Percentiles rank a stretch among this genome's conserved stretches.
Conservation (phyloP, 371 early-diverging fungal genomes). For the Mucor irregularis region DNA sequence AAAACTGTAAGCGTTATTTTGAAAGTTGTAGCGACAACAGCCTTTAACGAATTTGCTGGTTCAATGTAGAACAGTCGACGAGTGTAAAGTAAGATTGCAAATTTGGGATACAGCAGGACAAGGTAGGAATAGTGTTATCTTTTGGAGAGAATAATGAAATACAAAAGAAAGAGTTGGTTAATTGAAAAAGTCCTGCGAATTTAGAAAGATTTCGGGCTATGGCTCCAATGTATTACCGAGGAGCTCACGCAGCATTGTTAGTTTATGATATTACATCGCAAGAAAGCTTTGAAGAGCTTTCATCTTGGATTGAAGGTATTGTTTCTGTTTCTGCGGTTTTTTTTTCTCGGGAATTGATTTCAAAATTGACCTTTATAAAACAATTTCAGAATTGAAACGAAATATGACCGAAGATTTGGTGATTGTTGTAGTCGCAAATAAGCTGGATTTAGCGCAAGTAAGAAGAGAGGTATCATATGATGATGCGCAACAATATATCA, state of each 20-base stretch:
- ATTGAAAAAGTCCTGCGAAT: slow-evolving; percentile 4
- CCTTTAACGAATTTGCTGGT: not conserved
- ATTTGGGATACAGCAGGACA: slow-evolving; percentile 78
- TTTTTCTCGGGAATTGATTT: too few species aligned
- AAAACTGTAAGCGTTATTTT: slow-evolving; percentile 57
- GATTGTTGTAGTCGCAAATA: slow-evolving; percentile 77
- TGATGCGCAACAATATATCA: slow-evolving; percentile 61
- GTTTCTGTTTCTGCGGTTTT: not conserved
- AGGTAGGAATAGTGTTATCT: slow-evolving; percentile 31
- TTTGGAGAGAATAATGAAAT: slow-evolving; percentile 6
- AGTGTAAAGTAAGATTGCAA: slow-evolving; percentile 67
- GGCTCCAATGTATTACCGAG: slow-evolving; percentile 83
- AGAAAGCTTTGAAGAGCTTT: slow-evolving; percentile 62
- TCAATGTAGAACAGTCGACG: slow-evolving; percentile 56
- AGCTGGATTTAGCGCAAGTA: slow-evolving; percentile 66
- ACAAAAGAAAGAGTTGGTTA: not conserved
- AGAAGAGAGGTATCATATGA: slow-evolving; percentile 61
- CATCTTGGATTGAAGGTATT: slow-evolving; percentile 66
- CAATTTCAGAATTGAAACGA: slow-evolving; percentile 57
- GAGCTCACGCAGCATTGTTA: slow-evolving; percentile 69
- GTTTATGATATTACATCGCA: slow-evolving; percentile 67
- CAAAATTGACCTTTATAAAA: too few species aligned
- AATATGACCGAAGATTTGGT: slow-evolving; percentile 73
- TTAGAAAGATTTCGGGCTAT: slow-evolving; percentile 66
- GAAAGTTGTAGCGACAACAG: not conserved